Base-by-base conservation (phyloP, 768 basidiomycete genomes). In the Neoboletus subvelutipes region DNA sequence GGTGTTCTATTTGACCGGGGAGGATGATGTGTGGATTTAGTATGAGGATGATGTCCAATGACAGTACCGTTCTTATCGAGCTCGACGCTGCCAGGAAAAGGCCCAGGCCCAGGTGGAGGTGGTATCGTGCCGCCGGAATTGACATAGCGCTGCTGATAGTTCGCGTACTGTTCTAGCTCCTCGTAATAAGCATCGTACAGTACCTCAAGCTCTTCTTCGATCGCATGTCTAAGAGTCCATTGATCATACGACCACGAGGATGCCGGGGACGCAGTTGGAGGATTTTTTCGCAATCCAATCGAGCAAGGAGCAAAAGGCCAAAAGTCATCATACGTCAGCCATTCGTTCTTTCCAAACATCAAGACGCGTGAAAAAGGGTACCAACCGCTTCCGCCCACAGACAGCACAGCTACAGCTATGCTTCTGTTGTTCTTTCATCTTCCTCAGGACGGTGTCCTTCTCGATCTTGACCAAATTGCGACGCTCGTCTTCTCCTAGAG, bases 161-260 rank as follows among this genome's bases (percentile, higher is more conserved):
- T 90, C 76, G 95, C 97, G 85, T 98, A 98, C 80, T 90, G 88
- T 83, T 97, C 93, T 81, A 99, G 88, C 83, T 98, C 96, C 75
- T 97, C 93, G 86, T 98, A 98, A 84, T 98, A 99, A 80, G 95
- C 94, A 84, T 98, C 96, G 85, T 99, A 99, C 78, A 98, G 88
- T 80, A 94, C 92, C 82, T 98, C 94, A 76, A 99, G 90, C 82
- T 99, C 97, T 79, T 95, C 92, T 81, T 99, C 97, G 80, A 99
- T 98, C 62, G 95, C 95, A 79, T 90, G 88, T 67, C 92, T 95
- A 69, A 65, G 63, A 45, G 51, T 40, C 58, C 63, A 43, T 59
- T 52, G 59, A 62, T 55, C 50, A 45, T 66, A 46, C 33, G 56
- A 62, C 52, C 58, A 55, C 41, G 49, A 52, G 55, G 34, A 56